These are phyloP conservation scores for Boechera stricta DNA, from an alignment of 345 rosid genomes.

Conservation along the genomic window DNA sequence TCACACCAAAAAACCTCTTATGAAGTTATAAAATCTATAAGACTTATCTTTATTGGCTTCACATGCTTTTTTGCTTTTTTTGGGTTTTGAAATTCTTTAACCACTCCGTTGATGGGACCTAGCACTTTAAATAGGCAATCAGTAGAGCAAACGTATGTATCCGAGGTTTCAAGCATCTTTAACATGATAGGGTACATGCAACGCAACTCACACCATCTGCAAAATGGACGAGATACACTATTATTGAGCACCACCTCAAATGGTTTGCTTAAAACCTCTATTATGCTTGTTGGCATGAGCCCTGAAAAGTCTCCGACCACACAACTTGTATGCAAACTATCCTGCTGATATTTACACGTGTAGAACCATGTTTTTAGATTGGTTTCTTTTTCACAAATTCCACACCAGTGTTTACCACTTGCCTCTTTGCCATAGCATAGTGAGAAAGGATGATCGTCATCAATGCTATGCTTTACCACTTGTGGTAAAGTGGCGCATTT, in stretches of 20 bases:
- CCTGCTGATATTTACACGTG: not conserved
- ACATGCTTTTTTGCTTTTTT: too few species aligned
- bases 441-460: not conserved
- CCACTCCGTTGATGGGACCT: not conserved
- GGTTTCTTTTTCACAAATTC: not conserved
- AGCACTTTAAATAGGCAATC: not conserved
- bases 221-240: not conserved
- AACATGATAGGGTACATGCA: not conserved
- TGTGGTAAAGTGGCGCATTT: not conserved
- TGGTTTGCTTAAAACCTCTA: not conserved
- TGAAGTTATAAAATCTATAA: too few species aligned
- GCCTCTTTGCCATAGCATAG: not conserved
- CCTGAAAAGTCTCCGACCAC: not conserved
- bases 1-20: too few species aligned
- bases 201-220: not conserved
- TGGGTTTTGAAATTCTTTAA: too few species aligned
- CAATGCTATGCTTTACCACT: too few species aligned
- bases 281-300: not conserved
- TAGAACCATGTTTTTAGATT: slow-evolving; percentile 1
- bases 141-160: not conserved
- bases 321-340: not conserved
- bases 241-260: not conserved
- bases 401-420: not conserved
- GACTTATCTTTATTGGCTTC: not conserved
- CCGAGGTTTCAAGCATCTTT: not conserved